Conservation (phyloP, 2,329 filamentous ascomycete species). For the Diaporthe amygdali region DNA sequence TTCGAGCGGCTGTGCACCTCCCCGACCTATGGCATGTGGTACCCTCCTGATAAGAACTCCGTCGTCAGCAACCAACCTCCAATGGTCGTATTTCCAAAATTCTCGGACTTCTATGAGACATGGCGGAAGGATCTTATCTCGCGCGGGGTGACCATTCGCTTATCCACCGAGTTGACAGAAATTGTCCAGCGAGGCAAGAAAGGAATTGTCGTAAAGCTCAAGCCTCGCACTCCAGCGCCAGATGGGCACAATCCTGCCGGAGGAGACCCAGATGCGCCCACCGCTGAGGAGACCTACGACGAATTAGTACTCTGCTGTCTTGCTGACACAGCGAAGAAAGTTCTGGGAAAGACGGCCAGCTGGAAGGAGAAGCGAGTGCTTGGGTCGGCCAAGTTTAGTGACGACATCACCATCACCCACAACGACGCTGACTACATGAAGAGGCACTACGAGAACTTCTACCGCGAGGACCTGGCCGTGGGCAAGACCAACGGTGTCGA, state of each 20-base stretch:
- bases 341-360: conserved; percentile 63
- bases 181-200: conserved; percentile 56
- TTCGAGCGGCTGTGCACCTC: conserved; percentile 65
- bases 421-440: conserved; percentile 69
- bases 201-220: conserved; percentile 55
- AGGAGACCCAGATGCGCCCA: conserved; percentile 55
- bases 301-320: conserved; percentile 70
- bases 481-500: background rate
- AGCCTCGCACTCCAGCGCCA: conserved; percentile 46
- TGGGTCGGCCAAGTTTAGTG: conserved; percentile 54
- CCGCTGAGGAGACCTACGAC: conserved; percentile 60
- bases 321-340: conserved; percentile 33
- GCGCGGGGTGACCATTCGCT: conserved; percentile 60
- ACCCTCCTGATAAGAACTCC: conserved; percentile 51
- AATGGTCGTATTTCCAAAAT: conserved; percentile 71
- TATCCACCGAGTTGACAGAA: conserved; percentile 59
- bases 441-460: conserved; percentile 58
- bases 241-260: conserved; percentile 42
- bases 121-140: conserved; percentile 61
- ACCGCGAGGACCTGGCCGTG: background rate
- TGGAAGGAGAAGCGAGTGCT: conserved; percentile 27
- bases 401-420: conserved; percentile 76
- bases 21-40: conserved; percentile 66
- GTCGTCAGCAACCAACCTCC: conserved; percentile 64
- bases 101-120: conserved; percentile 63